Evolutionary conservation across 169 alveolate species (phyloP), one percentile per base, ranked within the genome.

Genomic region (Babesia sp.): DNA sequence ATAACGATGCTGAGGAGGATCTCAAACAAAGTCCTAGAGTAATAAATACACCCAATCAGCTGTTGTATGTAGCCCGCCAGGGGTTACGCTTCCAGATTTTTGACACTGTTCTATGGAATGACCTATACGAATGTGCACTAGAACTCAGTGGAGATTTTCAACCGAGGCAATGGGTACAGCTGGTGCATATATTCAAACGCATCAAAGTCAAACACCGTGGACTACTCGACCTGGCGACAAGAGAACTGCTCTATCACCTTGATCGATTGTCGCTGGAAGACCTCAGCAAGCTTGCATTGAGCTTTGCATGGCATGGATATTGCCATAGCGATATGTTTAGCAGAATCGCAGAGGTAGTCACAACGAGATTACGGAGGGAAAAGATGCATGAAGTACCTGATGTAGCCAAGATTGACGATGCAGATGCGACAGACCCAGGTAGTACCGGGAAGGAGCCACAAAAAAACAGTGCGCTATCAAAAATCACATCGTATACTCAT

Each of bases 401-500:
- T 3, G n/a, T n/a, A n/a, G n/a, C n/a, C n/a, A n/a, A n/a, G n/a
- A n/a, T n/a, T n/a, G 53, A 24, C 18, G 28, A 44, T 44, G 53
- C 1, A 3, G 33, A n/a, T 18, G n/a, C 33, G 44, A 56, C 31
- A 51, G 58, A 56, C 44, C 58, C 48, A 48, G 45, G 50, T 58
- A 63, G 67, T 53, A 55, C 31, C 20, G 20, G 20, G 26, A 22
- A 78, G 51, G 26, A 84, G 66, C 39, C 48, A 69, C 24, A 69
- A 58, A 36, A 69, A 63, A 34, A 61, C 37, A 59, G 60, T 41
- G 56, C 79, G 53, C 26, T 58, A 53, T 56, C 80, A 44, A 59
- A 61, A 55, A 75, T 80, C 28, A 83, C 82, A 39, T 88, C 93
- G 16, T 88, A 80, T 58, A 86, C 84, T n/a, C 93, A 88, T 82